Base-by-base conservation (phyloP, 176 grass and related monocot species). In the Otatea glauca region DNA sequence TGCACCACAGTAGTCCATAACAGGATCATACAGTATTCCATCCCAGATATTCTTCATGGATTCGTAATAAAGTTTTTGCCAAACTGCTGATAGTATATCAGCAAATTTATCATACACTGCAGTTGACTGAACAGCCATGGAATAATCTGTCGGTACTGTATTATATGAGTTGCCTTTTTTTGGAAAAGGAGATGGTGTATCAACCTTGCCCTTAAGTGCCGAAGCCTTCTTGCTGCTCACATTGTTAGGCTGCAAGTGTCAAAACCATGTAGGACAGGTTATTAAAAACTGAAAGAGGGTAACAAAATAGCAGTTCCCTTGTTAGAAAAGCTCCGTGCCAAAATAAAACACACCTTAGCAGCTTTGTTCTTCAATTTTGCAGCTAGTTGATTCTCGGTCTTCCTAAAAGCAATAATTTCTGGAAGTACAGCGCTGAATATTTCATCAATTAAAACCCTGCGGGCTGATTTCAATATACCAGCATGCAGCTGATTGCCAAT, bases 391-490 rank as follows among this genome's bases (percentile, higher is more conserved):
- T 64, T 92, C 75, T 91, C 79, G 43, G 85, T 60, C 37, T 90
- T 94, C 77, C 73, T 94, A 51, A 82, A 73, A 64, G 80, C 54
- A 89, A 99, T 94, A 80, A 95, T 89, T 38, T 99, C 89, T 78
- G 96, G 89, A 84, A 96, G 87, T 41, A 94, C 74, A 24, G n/a
- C 79, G 66, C 93, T 91, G 59, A 99, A 90, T 56, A 99, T 92
- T 94, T 95, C 93, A 88, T 96, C 91, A 77, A 99, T 37, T 29
- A 99, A 55, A 81, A 90, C 27, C 32, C 88, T 92, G 54, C 96
- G 89, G 67, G 91, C 89, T 68, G 96, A 91, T 94, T 99, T 99
- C 93, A 99, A 91, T 85, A 99, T 94, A 17, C 83, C 91, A 17
- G 91, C 81, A 76, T 99, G 91, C 23, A 99, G 77, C 70, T 99